Percentiles rank a stretch among this genome's conserved stretches.
Evolutionary conservation across 2,329 filamentous ascomycete genomes (phyloP).

Genomic region (Colletotrichum euphorbiae): DNA sequence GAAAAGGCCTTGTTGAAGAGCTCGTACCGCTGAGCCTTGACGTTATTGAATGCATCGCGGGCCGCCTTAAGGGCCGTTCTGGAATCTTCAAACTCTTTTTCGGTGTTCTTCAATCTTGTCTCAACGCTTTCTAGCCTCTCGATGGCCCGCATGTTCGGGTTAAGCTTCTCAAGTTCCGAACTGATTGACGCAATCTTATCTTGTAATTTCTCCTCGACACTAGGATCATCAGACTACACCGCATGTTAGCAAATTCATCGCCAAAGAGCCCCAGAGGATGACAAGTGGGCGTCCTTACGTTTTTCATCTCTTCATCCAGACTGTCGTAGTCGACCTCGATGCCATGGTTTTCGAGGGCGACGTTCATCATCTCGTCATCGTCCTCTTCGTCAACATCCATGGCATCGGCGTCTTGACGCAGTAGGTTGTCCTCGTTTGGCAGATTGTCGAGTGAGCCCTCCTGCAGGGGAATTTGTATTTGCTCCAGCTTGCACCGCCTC

Average conservation of each 20-base stretch:
- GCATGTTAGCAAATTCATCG: conserved; percentile 45
- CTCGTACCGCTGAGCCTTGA: conserved; percentile 86
- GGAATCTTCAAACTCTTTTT: conserved; percentile 90
- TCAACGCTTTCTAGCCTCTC: conserved; percentile 91
- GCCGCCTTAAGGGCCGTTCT: conserved; percentile 79
- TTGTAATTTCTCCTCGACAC: conserved; percentile 79
- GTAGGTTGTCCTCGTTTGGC: conserved; percentile 85
- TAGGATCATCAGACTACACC: conserved; percentile 72
- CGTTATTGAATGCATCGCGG: conserved; percentile 83
- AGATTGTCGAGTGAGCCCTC: conserved; percentile 84
- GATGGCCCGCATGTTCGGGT: conserved; percentile 95
- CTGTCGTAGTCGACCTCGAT: conserved; percentile 89
- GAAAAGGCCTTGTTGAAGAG: conserved; percentile 95
- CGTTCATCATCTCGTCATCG: conserved; percentile 68
- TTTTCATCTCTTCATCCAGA: conserved; percentile 84
- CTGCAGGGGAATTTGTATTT: conserved; percentile 85
- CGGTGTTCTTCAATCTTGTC: conserved; percentile 82
- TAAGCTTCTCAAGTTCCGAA: conserved; percentile 89
- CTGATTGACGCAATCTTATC: conserved; percentile 82
- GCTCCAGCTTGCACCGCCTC: conserved; percentile 91
- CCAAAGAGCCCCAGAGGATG: too few relatives aligned
- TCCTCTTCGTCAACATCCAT: conserved; percentile 90
- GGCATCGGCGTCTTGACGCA: conserved; percentile 82
- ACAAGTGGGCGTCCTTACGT: conserved; percentile 62
- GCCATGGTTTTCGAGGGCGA: conserved; percentile 86